These are phyloP conservation scores for Macrolepiota albuminosa DNA, from an alignment of 768 basidiomycete genomes.

Conservation along the genomic window DNA sequence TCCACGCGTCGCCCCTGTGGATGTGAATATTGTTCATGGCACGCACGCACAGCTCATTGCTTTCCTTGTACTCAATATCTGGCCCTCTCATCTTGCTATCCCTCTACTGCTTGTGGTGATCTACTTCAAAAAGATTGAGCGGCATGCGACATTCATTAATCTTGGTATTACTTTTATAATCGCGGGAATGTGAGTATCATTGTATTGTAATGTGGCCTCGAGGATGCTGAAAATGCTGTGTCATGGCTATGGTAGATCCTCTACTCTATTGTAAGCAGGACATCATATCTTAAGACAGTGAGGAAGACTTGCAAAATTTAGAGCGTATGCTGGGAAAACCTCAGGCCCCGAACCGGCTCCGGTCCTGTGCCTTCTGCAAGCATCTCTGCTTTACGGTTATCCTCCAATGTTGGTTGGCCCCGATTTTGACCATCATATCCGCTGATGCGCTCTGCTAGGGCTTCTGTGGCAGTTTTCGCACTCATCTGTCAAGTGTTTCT, in stretches of 20 bases:
- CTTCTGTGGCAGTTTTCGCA: conserved; percentile 35
- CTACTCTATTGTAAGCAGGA: conserved; percentile 32
- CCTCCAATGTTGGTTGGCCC: conserved; percentile 37
- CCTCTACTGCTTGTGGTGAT: conserved; percentile 38
- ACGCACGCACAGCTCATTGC: conserved; percentile 34
- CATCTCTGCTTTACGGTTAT: conserved; percentile 43
- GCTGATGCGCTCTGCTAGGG: conserved; percentile 20
- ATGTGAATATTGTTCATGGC: conserved; percentile 37
- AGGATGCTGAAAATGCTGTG: neutral
- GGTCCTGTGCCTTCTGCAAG: conserved; percentile 40
- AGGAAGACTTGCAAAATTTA: neutral
- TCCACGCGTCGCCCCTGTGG: neutral
- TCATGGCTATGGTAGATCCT: conserved; percentile 23
- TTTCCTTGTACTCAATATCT: conserved; percentile 43
- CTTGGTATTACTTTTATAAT: conserved; percentile 42
- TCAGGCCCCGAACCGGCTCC: conserved; percentile 41
- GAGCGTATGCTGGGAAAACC: conserved; percentile 31
- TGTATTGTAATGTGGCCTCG: neutral
- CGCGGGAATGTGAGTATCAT: conserved; percentile 34
- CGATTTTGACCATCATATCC: neutral
- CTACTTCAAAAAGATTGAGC: conserved; percentile 35
- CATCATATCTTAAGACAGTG: neutral
- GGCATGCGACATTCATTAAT: conserved; percentile 44
- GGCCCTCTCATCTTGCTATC: conserved; percentile 46
- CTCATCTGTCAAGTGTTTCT: conserved; percentile 46